phyloP scores from a whole-genome alignment of 2,329 filamentous ascomycete species.

The Neoarthrinium moseri region DNA sequence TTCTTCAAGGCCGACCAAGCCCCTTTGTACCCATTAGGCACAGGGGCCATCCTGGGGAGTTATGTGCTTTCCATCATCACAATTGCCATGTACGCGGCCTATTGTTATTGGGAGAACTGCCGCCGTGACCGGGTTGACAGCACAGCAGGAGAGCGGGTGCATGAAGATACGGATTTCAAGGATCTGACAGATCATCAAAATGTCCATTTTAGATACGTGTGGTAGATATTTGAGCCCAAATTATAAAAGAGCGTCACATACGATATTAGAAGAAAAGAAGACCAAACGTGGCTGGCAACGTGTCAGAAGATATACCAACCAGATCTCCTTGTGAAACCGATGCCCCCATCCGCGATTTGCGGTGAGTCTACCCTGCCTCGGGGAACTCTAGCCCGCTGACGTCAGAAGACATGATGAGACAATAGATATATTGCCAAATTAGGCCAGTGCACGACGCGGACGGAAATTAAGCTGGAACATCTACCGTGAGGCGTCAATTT shows the following conservation, averaged over 20 bases:
- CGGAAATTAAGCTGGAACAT: too few relatives aligned
- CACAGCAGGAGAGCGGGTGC: background rate
- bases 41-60: conserved; percentile 38
- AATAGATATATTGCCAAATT: too few relatives aligned
- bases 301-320: too few relatives aligned
- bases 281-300: too few relatives aligned
- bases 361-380: too few relatives aligned
- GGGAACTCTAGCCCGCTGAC: too few relatives aligned
- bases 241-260: background rate
- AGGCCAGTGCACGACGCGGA: too few relatives aligned
- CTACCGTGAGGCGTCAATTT: too few relatives aligned
- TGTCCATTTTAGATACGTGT: conserved; percentile 37
- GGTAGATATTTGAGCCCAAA: conserved; percentile 1
- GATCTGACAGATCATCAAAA: conserved; percentile 44
- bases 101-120: conserved; percentile 38
- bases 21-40: conserved; percentile 37
- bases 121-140: conserved; percentile 23
- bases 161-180: conserved; percentile 27
- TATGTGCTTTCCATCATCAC: conserved; percentile 37
- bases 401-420: too few relatives aligned
- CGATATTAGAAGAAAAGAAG: too few relatives aligned
- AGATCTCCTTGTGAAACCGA: too few relatives aligned
- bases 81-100: conserved; percentile 28
- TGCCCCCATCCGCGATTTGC: too few relatives aligned
- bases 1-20: conserved; percentile 57